Conservation (phyloP, 768 basidiomycete species). For the Solioccasus polychromus region DNA sequence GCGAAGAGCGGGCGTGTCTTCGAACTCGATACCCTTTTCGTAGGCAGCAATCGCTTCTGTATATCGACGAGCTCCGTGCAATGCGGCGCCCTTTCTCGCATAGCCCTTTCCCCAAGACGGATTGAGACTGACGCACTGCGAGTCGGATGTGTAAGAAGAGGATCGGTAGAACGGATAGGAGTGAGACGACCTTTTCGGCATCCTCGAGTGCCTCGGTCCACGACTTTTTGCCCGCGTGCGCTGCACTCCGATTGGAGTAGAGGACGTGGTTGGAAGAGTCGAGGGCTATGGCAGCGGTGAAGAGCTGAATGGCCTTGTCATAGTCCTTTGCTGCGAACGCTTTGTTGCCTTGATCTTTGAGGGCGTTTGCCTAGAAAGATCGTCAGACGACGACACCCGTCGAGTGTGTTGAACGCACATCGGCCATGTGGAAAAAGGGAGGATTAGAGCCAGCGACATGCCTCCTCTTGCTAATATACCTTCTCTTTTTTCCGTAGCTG, state of each 20-base stretch:
- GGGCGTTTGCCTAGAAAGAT: conserved; percentile 43
- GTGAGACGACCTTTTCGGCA: conserved; percentile 72
- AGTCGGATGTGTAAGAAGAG: not conserved
- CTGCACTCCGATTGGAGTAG: conserved; percentile 91
- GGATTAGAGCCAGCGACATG: not conserved
- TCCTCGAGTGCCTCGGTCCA: conserved; percentile 78
- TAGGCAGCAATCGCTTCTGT: conserved; percentile 85
- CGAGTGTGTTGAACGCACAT: conserved; percentile 35
- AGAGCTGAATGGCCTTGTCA: conserved; percentile 81
- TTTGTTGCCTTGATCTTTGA: conserved; percentile 95
- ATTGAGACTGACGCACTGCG: conserved; percentile 74
- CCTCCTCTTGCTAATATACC: conserved; percentile 19
- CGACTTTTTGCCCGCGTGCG: conserved; percentile 80
- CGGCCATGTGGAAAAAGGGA: conserved; percentile 36
- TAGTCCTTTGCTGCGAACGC: conserved; percentile 93
- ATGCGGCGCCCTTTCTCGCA: conserved; percentile 87
- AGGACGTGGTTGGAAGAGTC: conserved; percentile 86
- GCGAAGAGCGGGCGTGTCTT: conserved; percentile 76
- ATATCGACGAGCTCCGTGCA: conserved; percentile 78
- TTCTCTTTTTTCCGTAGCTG: conserved; percentile 1
- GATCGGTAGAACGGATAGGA: conserved; percentile 2
- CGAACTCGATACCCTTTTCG: conserved; percentile 75
- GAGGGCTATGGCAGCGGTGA: conserved; percentile 77
- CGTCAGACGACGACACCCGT: conserved; percentile 20
- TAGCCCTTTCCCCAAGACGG: conserved; percentile 88